These are phyloP conservation scores for Capsella rubella DNA, from an alignment of 441 rosid genomes.

Conservation along the genomic window DNA sequence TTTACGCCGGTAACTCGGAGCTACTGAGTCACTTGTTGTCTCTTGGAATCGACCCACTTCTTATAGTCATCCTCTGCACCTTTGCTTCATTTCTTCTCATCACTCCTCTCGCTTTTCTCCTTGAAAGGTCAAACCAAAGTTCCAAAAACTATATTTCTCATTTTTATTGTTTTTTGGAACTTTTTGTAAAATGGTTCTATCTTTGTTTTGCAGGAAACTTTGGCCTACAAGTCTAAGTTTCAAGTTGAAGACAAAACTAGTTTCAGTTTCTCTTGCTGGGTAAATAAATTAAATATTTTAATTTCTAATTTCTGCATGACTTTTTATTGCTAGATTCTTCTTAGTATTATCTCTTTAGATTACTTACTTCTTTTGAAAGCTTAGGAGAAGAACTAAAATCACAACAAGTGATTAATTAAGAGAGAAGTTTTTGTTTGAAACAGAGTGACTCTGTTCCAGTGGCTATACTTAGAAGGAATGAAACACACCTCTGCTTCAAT, in stretches of 20 bases:
- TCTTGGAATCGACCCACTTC: slow-evolving; percentile 66
- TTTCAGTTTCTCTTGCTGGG: slow-evolving; percentile 77
- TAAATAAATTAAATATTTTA: slow-evolving; percentile 42
- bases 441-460: slow-evolving; percentile 83
- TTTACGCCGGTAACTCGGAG: slow-evolving; percentile 67
- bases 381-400: neutral
- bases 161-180: neutral
- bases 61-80: slow-evolving; percentile 63
- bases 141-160: neutral
- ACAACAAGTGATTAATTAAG: slow-evolving; percentile 7
- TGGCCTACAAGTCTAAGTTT: slow-evolving; percentile 68
- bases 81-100: slow-evolving; percentile 70
- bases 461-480: slow-evolving; percentile 69
- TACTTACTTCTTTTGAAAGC: neutral
- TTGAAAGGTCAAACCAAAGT: slow-evolving; percentile 64
- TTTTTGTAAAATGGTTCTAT: neutral
- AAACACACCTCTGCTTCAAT: slow-evolving; percentile 76
- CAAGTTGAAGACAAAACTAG: slow-evolving; percentile 67
- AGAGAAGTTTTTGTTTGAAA: slow-evolving; percentile 17
- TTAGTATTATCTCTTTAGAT: neutral
- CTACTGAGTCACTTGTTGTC: slow-evolving; percentile 74
- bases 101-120: slow-evolving; percentile 67
- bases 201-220: slow-evolving; percentile 54
- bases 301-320: neutral
- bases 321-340: neutral